These are phyloP conservation scores for Hemileccinum hortonii DNA, from an alignment of 1,284 basidiomycete species.

Conservation along the genomic window DNA sequence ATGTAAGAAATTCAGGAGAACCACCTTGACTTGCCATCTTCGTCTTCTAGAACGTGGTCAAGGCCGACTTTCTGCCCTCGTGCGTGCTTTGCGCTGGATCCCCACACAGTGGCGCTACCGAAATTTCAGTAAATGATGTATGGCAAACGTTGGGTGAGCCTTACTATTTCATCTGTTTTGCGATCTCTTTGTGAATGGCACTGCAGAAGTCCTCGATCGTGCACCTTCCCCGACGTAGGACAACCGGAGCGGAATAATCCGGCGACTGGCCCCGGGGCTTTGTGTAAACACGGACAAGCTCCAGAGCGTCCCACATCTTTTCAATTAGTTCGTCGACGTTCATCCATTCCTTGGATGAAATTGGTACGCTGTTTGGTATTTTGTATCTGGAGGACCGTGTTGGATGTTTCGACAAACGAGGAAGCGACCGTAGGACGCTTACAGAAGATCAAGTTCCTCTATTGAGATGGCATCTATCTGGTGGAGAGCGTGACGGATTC, in stretches of 20 bases:
- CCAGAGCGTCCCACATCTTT: conserved; percentile 87
- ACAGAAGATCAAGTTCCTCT: conserved; percentile 95
- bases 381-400: conserved; percentile 57
- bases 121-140: conserved; percentile 10
- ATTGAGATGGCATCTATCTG: conserved; percentile 99
- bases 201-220: conserved; percentile 91
- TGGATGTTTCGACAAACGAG: neutral
- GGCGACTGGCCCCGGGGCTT: conserved; percentile 90
- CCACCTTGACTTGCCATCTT: conserved; percentile 65
- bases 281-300: conserved; percentile 92
- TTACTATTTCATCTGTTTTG: conserved; percentile 90
- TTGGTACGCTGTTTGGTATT: conserved; percentile 94
- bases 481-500: conserved; percentile 23
- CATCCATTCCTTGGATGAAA: conserved; percentile 92
- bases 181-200: conserved; percentile 88
- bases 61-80: conserved; percentile 95
- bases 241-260: conserved; percentile 82
- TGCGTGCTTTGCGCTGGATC: conserved; percentile 92
- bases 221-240: conserved; percentile 75
- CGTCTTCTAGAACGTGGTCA: conserved; percentile 86
- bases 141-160: conserved; percentile 25
- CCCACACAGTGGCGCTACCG: conserved; percentile 87
- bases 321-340: conserved; percentile 96
- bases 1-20: neutral
- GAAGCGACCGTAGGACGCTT: conserved; percentile 27